Percentiles rank a stretch among this genome's conserved stretches.
Evolutionary conservation across 2,329 filamentous ascomycete genomes (phyloP).

Genomic region (Pseudogymnoascus sp.): DNA sequence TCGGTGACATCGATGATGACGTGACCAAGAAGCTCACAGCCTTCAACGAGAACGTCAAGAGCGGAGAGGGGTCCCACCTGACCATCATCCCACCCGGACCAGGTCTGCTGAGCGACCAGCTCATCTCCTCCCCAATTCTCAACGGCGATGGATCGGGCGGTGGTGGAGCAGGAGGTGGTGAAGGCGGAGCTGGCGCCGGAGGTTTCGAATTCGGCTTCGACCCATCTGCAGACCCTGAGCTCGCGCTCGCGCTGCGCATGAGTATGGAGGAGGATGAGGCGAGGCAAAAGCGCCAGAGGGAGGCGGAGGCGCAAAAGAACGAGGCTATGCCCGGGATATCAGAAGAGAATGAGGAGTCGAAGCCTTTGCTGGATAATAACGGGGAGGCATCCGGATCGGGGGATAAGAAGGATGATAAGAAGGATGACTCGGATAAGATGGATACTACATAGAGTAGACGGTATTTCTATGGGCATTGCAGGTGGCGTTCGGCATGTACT

Average conservation of each 20-base stretch:
- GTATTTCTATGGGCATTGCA: constrained; percentile 22
- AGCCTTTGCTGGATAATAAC: constrained; percentile 54
- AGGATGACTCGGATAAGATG: constrained; percentile 69
- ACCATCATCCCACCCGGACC: constrained; percentile 85
- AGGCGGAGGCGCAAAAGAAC: constrained; percentile 58
- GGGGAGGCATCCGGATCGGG: constrained; percentile 56
- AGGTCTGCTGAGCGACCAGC: constrained; percentile 84
- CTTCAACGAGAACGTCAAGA: constrained; percentile 90
- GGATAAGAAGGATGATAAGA: constrained; percentile 39
- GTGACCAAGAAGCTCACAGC: constrained; percentile 85
- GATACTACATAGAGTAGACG: constrained; percentile 59
- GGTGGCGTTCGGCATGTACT: constrained; percentile 28
- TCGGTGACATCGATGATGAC: constrained; percentile 86
- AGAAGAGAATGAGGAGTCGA: constrained; percentile 61
- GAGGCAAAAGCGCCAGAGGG: constrained; percentile 73
- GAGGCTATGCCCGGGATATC: constrained; percentile 72
- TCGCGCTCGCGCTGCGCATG: constrained; percentile 91
- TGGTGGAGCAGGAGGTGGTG: constrained; percentile 43
- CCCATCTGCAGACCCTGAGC: constrained; percentile 81
- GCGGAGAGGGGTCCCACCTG: constrained; percentile 81
- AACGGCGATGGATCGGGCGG: constrained; percentile 65
- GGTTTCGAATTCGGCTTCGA: constrained; percentile 87
- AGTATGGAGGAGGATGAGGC: constrained; percentile 98
- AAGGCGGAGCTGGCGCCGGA: constrained; percentile 47
- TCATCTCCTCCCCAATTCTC: constrained; percentile 82